Evolutionary conservation across 2,329 filamentous ascomycete species (phyloP).

Genomic region (Botrytis galanthina): DNA sequence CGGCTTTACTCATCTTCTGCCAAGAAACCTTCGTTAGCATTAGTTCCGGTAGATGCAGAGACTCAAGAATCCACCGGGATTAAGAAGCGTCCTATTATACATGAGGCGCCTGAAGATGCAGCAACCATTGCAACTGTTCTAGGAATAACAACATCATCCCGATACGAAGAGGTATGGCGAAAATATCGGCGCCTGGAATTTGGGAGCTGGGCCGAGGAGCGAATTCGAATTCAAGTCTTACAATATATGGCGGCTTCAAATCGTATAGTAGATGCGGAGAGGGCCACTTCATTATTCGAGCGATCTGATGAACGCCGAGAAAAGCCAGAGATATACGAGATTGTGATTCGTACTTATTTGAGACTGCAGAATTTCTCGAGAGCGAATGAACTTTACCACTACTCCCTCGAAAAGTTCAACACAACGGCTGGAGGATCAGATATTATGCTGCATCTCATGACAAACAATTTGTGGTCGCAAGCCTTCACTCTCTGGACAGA

Average conservation of each 20-base stretch:
- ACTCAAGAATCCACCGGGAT: neutral
- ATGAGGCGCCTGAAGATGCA: neutral
- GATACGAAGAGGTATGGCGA: constrained; percentile 44
- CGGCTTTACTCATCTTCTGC: constrained; percentile 40
- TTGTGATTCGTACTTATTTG: constrained; percentile 46
- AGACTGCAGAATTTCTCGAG: constrained; percentile 42
- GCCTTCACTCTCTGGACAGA: constrained; percentile 32
- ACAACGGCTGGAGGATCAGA: constrained; percentile 29
- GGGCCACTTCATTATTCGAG: constrained; percentile 47
- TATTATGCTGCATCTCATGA: constrained; percentile 31
- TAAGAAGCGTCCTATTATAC: neutral
- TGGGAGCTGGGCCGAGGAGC: constrained; percentile 25
- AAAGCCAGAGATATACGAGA: constrained; percentile 44
- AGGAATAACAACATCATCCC: constrained; percentile 24
- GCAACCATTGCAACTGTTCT: constrained; percentile 22
- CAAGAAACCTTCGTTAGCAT: constrained; percentile 22
- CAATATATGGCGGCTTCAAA: constrained; percentile 43
- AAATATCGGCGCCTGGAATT: constrained; percentile 37
- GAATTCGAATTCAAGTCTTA: constrained; percentile 36
- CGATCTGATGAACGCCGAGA: constrained; percentile 36
- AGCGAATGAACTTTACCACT: constrained; percentile 33
- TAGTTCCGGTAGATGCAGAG: constrained; percentile 8
- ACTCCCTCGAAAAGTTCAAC: constrained; percentile 24
- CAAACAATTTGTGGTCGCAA: constrained; percentile 29
- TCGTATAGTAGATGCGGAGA: constrained; percentile 41